Evolutionary conservation across 1,284 basidiomycete genomes (phyloP).

Genomic region (Laetiporus sulphureus): DNA sequence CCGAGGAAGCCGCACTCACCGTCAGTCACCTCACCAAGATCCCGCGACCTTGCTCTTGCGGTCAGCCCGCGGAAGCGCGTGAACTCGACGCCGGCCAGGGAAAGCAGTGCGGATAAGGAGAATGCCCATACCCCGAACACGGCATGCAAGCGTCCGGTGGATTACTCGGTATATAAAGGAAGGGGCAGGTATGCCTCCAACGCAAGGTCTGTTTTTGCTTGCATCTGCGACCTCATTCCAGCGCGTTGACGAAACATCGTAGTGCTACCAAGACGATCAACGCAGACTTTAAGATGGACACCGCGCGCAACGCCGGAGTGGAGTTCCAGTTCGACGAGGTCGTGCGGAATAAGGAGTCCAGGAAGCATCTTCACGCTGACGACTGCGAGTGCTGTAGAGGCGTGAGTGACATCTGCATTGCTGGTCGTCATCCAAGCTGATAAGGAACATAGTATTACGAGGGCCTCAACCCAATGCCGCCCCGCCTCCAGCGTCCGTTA

Average conservation of each 20-base stretch:
- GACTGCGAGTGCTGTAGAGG: conserved; percentile 85
- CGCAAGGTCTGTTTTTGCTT: conserved; percentile 12
- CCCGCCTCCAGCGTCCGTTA: conserved; percentile 53
- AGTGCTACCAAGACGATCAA: conserved; percentile 37
- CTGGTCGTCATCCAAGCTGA: not conserved
- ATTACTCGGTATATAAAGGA: conserved; percentile 20
- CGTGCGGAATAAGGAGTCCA: conserved; percentile 59
- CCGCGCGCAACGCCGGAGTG: conserved; percentile 57
- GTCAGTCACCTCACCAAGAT: no score
- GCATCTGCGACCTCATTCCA: no score
- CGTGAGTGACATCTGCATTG: conserved; percentile 42
- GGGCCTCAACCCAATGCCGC: conserved; percentile 64
- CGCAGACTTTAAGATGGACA: conserved; percentile 61
- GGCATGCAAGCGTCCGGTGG: conserved; percentile 6
- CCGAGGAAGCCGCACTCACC: no score
- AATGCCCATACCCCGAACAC: conserved; percentile 5
- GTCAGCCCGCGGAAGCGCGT: not conserved
- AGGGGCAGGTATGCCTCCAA: conserved; percentile 16
- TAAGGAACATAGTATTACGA: conserved; percentile 63
- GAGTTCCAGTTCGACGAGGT: conserved; percentile 71
- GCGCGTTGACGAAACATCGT: no score
- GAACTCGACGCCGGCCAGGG: not conserved
- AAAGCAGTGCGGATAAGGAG: conserved; percentile 22
- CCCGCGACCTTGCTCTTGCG: not conserved
- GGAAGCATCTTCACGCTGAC: conserved; percentile 64